Evolutionary conservation across 2,329 filamentous ascomycete species (phyloP).

Genomic region (Alternaria infectoria): DNA sequence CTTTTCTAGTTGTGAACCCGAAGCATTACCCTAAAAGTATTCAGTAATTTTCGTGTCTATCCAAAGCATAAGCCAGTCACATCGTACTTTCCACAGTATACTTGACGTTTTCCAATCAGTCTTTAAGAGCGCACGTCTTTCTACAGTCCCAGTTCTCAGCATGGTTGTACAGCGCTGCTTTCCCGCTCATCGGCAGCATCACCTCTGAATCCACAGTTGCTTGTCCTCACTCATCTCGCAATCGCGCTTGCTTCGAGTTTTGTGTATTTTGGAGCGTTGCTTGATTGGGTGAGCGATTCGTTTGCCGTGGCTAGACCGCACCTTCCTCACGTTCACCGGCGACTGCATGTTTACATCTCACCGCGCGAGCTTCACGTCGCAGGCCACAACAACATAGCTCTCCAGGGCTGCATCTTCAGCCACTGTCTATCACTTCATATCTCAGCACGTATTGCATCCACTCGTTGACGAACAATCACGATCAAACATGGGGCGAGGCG

Average conservation of each 20-base stretch:
- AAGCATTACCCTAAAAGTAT: neutral
- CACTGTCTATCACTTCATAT: neutral
- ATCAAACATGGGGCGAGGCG: conserved; percentile 17
- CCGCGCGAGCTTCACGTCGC: neutral
- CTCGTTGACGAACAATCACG: neutral
- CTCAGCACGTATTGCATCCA: neutral
- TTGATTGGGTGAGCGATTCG: neutral
- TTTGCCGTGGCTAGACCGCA: conserved; percentile 5
- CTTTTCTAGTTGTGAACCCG: neutral
- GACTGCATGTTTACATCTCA: neutral
- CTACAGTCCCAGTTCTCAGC: neutral
- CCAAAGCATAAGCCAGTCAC: neutral
- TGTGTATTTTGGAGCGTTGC: neutral
- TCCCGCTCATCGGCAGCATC: neutral
- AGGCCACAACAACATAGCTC: neutral
- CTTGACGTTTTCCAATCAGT: neutral
- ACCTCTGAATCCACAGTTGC: neutral
- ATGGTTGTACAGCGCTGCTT: too few species aligned
- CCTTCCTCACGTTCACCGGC: conserved; percentile 2
- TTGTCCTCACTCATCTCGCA: neutral
- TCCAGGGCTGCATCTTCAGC: neutral
- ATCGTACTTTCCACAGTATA: neutral
- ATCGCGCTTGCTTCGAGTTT: neutral
- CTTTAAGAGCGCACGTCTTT: neutral
- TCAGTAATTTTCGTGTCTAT: neutral